Evolutionary conservation across 306 rosid genomes (phyloP).

Genomic region (Quercus gilva): DNA sequence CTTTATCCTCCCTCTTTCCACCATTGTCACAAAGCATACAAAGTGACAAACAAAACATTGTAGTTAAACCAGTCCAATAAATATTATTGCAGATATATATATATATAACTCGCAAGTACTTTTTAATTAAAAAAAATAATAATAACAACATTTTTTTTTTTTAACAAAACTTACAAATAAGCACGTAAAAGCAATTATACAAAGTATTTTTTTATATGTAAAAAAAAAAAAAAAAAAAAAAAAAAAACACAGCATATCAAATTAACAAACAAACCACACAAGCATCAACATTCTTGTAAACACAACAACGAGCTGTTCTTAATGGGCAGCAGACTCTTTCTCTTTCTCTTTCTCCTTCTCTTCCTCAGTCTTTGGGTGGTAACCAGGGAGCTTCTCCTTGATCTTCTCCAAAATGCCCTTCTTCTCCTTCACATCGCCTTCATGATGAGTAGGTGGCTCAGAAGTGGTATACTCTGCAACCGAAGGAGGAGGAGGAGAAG

Average conservation of each 20-base stretch:
- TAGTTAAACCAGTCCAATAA: too few relatives aligned
- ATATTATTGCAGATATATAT: too few relatives aligned
- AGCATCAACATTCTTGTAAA: background rate
- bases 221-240: background rate
- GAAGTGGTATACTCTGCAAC: background rate
- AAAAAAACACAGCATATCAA: background rate
- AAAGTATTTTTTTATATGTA: background rate
- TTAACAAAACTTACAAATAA: background rate
- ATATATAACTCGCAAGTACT: too few relatives aligned
- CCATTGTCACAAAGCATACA: too few relatives aligned
- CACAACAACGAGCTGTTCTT: background rate
- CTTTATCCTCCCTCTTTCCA: too few relatives aligned
- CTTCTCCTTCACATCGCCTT: constrained; percentile 62
- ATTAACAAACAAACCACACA: constrained; percentile 3
- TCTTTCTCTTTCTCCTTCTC: constrained; percentile 29
- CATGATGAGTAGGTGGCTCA: constrained; percentile 19
- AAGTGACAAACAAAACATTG: too few relatives aligned
- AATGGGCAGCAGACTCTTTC: constrained; percentile 8
- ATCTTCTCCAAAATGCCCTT: constrained; percentile 83
- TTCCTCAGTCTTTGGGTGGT: constrained; percentile 50
- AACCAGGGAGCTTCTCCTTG: constrained; percentile 81
- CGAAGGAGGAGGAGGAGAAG: constrained; percentile 11
- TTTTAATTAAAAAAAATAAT: background rate
- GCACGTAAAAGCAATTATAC: background rate
- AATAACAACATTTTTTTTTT: background rate